Base-by-base conservation (phyloP, 768 basidiomycete genomes). In the Russula sp. region DNA sequence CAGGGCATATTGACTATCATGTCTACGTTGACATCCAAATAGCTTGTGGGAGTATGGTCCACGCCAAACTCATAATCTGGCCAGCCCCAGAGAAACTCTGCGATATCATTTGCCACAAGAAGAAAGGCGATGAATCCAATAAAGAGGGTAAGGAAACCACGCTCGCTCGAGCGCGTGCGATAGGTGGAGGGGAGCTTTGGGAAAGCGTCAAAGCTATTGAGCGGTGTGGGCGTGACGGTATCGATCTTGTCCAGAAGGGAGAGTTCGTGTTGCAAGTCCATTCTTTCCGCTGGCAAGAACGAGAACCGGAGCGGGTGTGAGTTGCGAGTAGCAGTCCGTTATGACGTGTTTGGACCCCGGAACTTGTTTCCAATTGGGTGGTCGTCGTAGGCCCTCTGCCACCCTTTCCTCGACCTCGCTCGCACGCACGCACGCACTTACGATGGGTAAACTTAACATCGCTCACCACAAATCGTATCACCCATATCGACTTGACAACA, bases 61-160 rank as follows among this genome's bases (percentile, higher is more conserved):
- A 99, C 87, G 65, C 84, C 86, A 73, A 98, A 99, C 70, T 88
- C 85, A 67, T 87, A 86, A 70, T 91, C 88, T 7, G 91, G 88
- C 83, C 93, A 95, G 47, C 96, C 96, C 83, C 90, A 98, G 38
- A 98, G 75, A 69, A 83, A 98, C 71, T 98, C 95, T 52, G 85
- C 86, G 46, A 95, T 74, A 69, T 98, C 95, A 67, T 96, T 95
- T 63, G 93, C 79, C 59, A 94, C 81, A 20, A 96, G 81, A 29
- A 93, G 67, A 56, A 90, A 74, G 11, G 88, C 84, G 48, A 92
- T 65, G 47, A 86, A 63, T 18, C 75, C 70, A 59, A 92, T 81
- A 63, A 87, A 79, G 67, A 92, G 64, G 18, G 91, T 93, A 25
- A 62, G 55, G 54, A 66, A 59, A 14, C 66, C 66, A 25, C 66